Conservation (phyloP, 169 alveolate genomes). For the Plasmodium ovale region DNA sequence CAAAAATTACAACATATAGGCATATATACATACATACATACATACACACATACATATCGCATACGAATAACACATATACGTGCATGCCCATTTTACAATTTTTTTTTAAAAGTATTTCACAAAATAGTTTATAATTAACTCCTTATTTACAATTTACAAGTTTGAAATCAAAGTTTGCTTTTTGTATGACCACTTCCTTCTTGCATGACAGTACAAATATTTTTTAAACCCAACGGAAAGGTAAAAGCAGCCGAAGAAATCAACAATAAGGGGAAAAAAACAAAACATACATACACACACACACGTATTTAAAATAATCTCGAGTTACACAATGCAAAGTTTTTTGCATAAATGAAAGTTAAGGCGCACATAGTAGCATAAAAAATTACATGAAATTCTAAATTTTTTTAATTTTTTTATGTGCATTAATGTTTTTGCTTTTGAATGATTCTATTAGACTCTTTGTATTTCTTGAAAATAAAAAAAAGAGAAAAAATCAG, state of each 20-base stretch:
- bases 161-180: conserved; percentile 2
- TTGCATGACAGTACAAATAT: background rate
- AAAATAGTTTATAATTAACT: background rate
- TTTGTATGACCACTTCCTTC: background rate
- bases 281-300: background rate
- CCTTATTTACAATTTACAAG: conserved; percentile 3
- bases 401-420: conserved; percentile 3
- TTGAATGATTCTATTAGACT: conserved; percentile 22
- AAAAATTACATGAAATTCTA: background rate
- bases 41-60: background rate
- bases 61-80: background rate
- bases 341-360: background rate
- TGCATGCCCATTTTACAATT: background rate
- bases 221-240: background rate
- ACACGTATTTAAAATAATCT: background rate
- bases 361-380: conserved; percentile 3
- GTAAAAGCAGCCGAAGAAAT: background rate
- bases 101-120: conserved; percentile 1
- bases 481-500: background rate
- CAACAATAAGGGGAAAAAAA: background rate
- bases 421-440: background rate
- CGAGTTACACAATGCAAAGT: background rate
- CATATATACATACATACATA: background rate
- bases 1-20: background rate
- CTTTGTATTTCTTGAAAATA: background rate